Evolutionary conservation across 1,284 basidiomycete genomes (phyloP).

Genomic region (Boletus smithii): DNA sequence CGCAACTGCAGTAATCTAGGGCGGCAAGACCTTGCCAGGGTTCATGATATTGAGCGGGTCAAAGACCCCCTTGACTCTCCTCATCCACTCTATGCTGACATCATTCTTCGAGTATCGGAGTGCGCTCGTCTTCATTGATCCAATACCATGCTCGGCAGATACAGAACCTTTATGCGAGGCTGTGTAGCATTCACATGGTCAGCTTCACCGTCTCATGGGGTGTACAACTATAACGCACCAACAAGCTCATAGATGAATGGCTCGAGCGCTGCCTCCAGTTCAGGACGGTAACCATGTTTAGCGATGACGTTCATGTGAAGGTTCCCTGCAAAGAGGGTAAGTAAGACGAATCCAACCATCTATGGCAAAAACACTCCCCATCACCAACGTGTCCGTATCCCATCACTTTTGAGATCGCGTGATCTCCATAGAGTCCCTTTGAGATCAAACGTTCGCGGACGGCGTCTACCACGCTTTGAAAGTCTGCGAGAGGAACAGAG

Average conservation of each 20-base stretch:
- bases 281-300: slow-evolving; percentile 68
- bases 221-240: slow-evolving; percentile 43
- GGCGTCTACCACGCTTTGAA: slow-evolving; percentile 86
- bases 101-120: slow-evolving; percentile 86
- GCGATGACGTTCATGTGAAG: slow-evolving; percentile 96
- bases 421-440: slow-evolving; percentile 70
- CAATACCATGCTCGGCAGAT: slow-evolving; percentile 96
- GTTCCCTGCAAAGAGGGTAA: slow-evolving; percentile 59
- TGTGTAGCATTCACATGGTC: slow-evolving; percentile 25
- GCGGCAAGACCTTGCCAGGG: slow-evolving; percentile 72
- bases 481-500: slow-evolving; percentile 84
- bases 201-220: background rate
- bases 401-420: slow-evolving; percentile 77
- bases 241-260: slow-evolving; percentile 96
- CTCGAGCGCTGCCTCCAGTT: slow-evolving; percentile 86
- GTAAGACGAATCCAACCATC: slow-evolving; percentile 2
- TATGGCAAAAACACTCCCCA: slow-evolving; percentile 49
- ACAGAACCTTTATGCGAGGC: slow-evolving; percentile 82
- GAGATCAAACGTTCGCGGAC: slow-evolving; percentile 73
- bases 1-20: slow-evolving; percentile 1
- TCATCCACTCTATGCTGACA: slow-evolving; percentile 86
- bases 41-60: slow-evolving; percentile 93
- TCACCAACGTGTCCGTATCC: slow-evolving; percentile 98
- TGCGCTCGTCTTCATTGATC: slow-evolving; percentile 91
- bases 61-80: slow-evolving; percentile 85